Evolutionary conservation across 108 stramenopile genomes (phyloP).

Genomic region (Licmophora abbreviata): DNA sequence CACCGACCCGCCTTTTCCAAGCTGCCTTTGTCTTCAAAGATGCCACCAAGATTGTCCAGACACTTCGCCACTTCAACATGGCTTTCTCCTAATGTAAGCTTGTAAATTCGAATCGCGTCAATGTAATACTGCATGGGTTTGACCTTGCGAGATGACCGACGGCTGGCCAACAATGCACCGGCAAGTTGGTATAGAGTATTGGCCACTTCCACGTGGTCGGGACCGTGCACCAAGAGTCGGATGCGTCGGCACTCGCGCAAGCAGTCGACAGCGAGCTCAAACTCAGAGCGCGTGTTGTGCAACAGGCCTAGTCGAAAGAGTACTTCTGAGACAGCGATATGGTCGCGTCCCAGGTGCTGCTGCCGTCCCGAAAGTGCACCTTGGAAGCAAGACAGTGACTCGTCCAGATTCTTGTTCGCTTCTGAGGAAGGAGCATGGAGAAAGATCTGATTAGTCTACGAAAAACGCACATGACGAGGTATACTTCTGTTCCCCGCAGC

Average conservation of each 20-base stretch:
- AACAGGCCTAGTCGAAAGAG: constrained; percentile 3
- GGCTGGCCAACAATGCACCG: not conserved
- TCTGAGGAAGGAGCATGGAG: not conserved
- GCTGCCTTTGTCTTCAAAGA: constrained; percentile 4
- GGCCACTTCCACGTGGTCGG: constrained; percentile 11
- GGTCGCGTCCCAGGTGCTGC: constrained; percentile 4
- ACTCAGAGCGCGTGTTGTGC: not conserved
- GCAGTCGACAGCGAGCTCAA: constrained; percentile 4
- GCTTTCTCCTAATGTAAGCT: constrained; percentile 1
- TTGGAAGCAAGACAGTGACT: constrained; percentile 1
- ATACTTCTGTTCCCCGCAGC: not conserved
- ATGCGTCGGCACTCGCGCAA: constrained; percentile 9
- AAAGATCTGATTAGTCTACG: not conserved
- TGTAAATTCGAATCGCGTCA: constrained; percentile 9
- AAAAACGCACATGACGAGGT: not conserved
- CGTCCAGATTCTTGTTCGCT: constrained; percentile 1
- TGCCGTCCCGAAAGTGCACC: constrained; percentile 1
- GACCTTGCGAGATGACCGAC: not conserved
- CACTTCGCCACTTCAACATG: constrained; percentile 8
- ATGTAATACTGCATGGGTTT: constrained; percentile 4
- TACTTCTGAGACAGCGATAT: constrained; percentile 1
- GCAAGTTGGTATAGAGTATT: constrained; percentile 12
- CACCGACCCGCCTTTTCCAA: constrained; percentile 4
- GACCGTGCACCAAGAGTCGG: constrained; percentile 11
- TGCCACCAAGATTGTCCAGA: constrained; percentile 4